A percentile compares a stretch with the other conserved stretches of the same genome.
These are phyloP conservation scores for Steccherinum ochraceum DNA, from an alignment of 768 basidiomycete species.

Conservation along the genomic window DNA sequence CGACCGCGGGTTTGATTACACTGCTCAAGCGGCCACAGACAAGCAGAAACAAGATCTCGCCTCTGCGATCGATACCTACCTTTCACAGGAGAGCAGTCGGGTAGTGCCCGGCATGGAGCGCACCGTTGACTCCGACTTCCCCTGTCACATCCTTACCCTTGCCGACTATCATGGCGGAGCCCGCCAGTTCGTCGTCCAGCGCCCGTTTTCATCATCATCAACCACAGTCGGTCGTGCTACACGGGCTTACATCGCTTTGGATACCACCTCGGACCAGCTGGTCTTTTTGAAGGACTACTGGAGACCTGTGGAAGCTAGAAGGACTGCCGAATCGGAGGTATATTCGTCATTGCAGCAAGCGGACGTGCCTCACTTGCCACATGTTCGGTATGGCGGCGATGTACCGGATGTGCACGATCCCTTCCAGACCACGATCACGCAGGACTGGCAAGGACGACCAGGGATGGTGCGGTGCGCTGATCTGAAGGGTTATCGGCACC, in stretches of 20 bases:
- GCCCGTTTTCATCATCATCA: no score
- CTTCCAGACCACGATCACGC: background rate
- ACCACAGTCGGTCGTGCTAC: constrained; percentile 7
- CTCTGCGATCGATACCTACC: background rate
- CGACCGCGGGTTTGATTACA: constrained; percentile 20
- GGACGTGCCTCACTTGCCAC: background rate
- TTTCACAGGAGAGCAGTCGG: no score
- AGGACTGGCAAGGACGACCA: background rate
- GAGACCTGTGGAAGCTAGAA: background rate
- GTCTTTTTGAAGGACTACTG: constrained; percentile 9
- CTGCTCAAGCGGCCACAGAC: constrained; percentile 13
- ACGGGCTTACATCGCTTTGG: constrained; percentile 6
- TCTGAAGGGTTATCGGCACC: background rate
- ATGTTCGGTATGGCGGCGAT: background rate
- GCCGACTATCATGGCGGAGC: no score
- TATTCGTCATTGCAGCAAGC: background rate
- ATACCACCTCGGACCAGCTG: background rate
- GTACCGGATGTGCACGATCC: background rate
- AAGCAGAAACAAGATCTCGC: background rate
- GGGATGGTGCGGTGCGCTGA: background rate
- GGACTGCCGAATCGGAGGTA: background rate
- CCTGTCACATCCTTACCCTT: no score
- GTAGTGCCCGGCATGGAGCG: background rate
- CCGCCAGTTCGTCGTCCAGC: background rate
- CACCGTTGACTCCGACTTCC: background rate